These are phyloP conservation scores for Puccinia novopanici DNA, from an alignment of 1,284 basidiomycete genomes.

Conservation along the genomic window DNA sequence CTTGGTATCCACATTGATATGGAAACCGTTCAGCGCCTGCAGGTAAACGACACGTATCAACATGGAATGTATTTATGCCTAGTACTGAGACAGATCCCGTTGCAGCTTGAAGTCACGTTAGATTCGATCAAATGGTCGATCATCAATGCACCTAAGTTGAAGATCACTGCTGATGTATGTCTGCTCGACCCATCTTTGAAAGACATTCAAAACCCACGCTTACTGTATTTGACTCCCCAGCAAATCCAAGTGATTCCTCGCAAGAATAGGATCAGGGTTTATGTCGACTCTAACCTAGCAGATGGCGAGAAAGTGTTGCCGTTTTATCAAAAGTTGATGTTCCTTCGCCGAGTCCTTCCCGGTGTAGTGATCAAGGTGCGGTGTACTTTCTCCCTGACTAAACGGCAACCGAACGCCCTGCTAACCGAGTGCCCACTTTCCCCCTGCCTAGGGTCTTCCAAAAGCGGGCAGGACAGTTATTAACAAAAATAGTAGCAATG, in stretches of 20 bases:
- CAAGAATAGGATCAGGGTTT: conserved; percentile 80
- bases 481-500: conserved; percentile 66
- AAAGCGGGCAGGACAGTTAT: conserved; percentile 87
- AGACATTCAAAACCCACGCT: conserved; percentile 69
- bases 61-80: background rate
- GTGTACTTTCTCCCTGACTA: background rate
- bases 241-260: conserved; percentile 55
- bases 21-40: conserved; percentile 83
- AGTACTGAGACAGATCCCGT: background rate
- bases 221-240: conserved; percentile 60
- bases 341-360: conserved; percentile 76
- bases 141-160: conserved; percentile 81
- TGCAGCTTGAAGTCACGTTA: conserved; percentile 77
- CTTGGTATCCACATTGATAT: conserved; percentile 90
- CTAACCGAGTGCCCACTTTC: conserved; percentile 7
- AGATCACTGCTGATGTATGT: conserved; percentile 77
- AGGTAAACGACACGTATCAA: conserved; percentile 59
- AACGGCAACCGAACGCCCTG: background rate
- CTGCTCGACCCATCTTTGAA: background rate
- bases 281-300: conserved; percentile 65
- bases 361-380: conserved; percentile 77
- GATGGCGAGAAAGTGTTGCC: conserved; percentile 68
- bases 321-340: conserved; percentile 77
- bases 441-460: conserved; percentile 68
- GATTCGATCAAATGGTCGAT: conserved; percentile 93